Base-by-base conservation (phyloP, 176 grass and related monocot species). In the Poa pratensis region DNA sequence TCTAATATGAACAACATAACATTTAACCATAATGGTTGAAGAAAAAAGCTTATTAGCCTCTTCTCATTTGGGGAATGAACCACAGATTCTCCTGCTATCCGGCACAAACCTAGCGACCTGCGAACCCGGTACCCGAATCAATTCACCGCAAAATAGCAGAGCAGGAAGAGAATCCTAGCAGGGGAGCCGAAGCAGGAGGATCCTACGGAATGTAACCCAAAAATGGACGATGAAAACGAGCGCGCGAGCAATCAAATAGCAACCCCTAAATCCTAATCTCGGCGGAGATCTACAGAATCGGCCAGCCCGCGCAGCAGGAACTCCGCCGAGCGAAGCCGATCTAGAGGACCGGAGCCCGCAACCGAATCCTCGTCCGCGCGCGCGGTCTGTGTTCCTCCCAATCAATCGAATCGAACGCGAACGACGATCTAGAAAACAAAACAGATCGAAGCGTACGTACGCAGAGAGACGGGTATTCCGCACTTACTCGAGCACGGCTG, bases 281-380 rank as follows among this genome's bases (percentile, higher is more conserved):
- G 42, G 13, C 7, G 45, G 42, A 86, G 72, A 90, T 90, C 78
- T 52, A 32, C 15, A 78, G 0, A 64, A 82, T 46, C 73, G 26
- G 9, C 10, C 28, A 5, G 58, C 30, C 22, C 27, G 49, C 13
- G 10, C 9, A 1, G 3, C 15, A 1, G 7, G 3, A 8, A 27
- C 35, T 16, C 8, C 24, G 19, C 49, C 9, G 46, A 49, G 58
- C 26, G 42, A 75, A 3, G 34, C 19, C 61, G 73, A 77, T 45
- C 61, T 23, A 5, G 16, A 27, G 52, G 19, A 3, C 49, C 77
- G 20, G 75, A 1, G 23, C 68, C 62, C 23, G 37, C 15, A 10
- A 6, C 19, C 52, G 42, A 46, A 63, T 30, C 63, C 19, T 39
- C 37, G 23, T 18, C 16, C 2, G 28, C n/a, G 10, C 66, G 4